phyloP scores from a whole-genome alignment of 2,329 filamentous ascomycete genomes.

The Dactylellina leptospora region DNA sequence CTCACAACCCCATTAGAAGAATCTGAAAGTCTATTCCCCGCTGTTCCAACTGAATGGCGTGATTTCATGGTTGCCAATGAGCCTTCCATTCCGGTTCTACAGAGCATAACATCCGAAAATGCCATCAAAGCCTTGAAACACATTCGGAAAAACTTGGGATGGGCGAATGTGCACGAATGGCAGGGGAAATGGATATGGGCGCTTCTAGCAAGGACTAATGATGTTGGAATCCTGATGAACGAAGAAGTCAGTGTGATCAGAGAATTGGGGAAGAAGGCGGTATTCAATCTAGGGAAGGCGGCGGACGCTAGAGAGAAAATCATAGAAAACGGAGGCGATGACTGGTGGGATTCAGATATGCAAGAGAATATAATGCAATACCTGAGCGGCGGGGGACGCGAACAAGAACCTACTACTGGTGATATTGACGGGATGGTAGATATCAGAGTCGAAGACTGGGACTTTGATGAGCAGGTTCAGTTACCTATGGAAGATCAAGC shows the following conservation, averaged over 20 bases:
- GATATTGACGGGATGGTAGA: constrained; percentile 14
- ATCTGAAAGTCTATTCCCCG: constrained; percentile 32
- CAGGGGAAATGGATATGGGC: constrained; percentile 57
- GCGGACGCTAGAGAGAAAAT: constrained; percentile 46
- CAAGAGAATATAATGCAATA: constrained; percentile 29
- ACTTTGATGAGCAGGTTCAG: constrained; percentile 7
- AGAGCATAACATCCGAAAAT: constrained; percentile 34
- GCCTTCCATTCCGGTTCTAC: constrained; percentile 37
- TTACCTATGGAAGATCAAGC: background rate
- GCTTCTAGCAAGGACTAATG: constrained; percentile 55
- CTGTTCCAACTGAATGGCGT: constrained; percentile 30
- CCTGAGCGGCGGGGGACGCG: constrained; percentile 32
- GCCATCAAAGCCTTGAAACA: constrained; percentile 49
- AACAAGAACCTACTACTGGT: background rate
- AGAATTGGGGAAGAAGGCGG: constrained; percentile 55
- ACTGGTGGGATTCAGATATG: constrained; percentile 33
- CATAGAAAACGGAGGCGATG: constrained; percentile 22
- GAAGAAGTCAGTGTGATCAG: constrained; percentile 56
- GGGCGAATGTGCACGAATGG: constrained; percentile 46
- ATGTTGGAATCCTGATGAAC: constrained; percentile 54
- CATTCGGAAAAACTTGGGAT: constrained; percentile 43
- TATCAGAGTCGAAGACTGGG: constrained; percentile 28
- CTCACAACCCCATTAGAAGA: constrained; percentile 37
- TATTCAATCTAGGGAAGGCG: constrained; percentile 49
- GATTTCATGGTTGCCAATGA: constrained; percentile 41